Evolutionary conservation across 2,329 filamentous ascomycete species (phyloP), one percentile per base, ranked within the genome.

Genomic region (Alternaria gansuensis): DNA sequence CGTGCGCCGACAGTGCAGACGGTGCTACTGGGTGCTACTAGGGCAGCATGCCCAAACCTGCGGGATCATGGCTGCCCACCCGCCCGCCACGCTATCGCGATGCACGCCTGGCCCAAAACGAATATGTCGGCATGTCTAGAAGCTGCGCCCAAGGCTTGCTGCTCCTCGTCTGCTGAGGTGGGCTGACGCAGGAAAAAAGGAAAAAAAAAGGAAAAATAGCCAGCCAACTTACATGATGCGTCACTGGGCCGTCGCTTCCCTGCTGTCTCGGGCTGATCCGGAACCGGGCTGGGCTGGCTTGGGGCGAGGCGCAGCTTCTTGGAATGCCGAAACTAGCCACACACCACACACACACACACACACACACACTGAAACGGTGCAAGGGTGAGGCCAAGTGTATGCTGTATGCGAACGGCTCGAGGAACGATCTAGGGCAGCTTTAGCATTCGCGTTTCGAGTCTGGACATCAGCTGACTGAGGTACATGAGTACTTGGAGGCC

Each of bases 11-110:
- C 60, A 60, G 54, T 53, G 51, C 54, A 51, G 37, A 36, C 45
- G 49, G 49, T 44, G 29, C 55, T 17, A 17, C 17, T 17, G 17
- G 17, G 17, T 17, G 17, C 17, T 17, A 17, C 17, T n/a, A 44
- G 29, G 48, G 54, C 43, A 43, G 33, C 28, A 44, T 54, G 59
- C 65, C 67, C 67, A 66, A 66, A 34, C 48, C 17, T 46, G 49
- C 58, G 67, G 62, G 51, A 53, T 46, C 56, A 54, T 46, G 59
- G 54, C 54, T 60, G 64, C 64, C 60, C 60, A 60, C 37, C 37
- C 24, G 63, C 46, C 56, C 55, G 41, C 60, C 39, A 37, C 54
- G 29, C 52, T 45, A 41, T 40, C 41, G 52, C 37, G 14, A 37
- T 59, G 61, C 64, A 60, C 23, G 40, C 34, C 21, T 10, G 9